Percentiles rank a stretch among this genome's conserved stretches.
Evolutionary conservation across 192 early-diverging fungal species (phyloP).

Genomic region (Cetraspora pellucida): DNA sequence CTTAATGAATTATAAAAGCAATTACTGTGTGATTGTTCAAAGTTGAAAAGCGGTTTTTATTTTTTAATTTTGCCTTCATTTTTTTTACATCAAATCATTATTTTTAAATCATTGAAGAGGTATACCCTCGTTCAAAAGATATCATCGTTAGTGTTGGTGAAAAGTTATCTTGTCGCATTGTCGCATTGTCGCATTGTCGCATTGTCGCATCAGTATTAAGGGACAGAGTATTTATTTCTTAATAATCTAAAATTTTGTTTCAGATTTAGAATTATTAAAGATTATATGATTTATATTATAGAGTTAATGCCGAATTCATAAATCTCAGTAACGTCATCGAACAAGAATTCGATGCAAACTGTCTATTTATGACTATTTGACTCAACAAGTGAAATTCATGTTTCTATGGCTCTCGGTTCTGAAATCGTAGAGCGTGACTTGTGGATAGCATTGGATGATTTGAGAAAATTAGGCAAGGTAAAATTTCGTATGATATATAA

Average conservation of each 20-base stretch:
- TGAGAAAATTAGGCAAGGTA: conserved; percentile 79
- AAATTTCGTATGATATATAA: not conserved
- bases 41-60: conserved; percentile 54
- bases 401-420: conserved; percentile 81
- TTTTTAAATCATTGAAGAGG: conserved; percentile 85
- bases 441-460: conserved; percentile 75
- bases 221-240: conserved; percentile 48
- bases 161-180: conserved; percentile 89
- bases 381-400: conserved; percentile 89
- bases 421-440: conserved; percentile 70
- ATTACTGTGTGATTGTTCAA: conserved; percentile 76
- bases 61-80: not conserved
- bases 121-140: conserved; percentile 94
- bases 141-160: conserved; percentile 94
- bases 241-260: not conserved
- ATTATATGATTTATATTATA: conserved; percentile 27
- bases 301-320: conserved; percentile 83
- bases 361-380: conserved; percentile 91
- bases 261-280: not conserved
- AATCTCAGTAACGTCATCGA: conserved; percentile 86
- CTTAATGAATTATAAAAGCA: conserved; percentile 57
- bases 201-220: conserved; percentile 84
- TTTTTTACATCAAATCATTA: not conserved
- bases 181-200: conserved; percentile 82
- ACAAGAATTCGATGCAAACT: conserved; percentile 74